Evolutionary conservation across 495 filamentous ascomycete species (phyloP), one percentile per base, ranked within the genome.

Genomic region (Daldinia childiae): DNA sequence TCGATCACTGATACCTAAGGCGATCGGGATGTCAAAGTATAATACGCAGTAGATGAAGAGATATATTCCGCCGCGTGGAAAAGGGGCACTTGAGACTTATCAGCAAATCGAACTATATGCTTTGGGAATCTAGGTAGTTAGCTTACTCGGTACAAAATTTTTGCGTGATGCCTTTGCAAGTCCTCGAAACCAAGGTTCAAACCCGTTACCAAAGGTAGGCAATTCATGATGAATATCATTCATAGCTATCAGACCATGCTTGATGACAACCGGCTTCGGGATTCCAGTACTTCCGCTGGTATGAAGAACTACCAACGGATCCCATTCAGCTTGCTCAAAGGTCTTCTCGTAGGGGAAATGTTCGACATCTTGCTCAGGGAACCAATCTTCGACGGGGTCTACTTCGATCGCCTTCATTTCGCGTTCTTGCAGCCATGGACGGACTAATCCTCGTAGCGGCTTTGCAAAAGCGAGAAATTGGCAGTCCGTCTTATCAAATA

Each of bases 251-350:
- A 82, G 83, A 26, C 84, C 87, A 6, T 88, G 80, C 2, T 76
- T 81, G 24, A 80, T 72, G 7, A 81, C 68, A 4, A 91, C 79
- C 1, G 85, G 85, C 73, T 89, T 90, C 0, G 88, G 84, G 12
- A 83, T 65, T 1, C 83, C 89, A 3, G 88, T 90, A 39, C 86
- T 87, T 17, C 89, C 89, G 17, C 87, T 89, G 6, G 88, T 90
- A 67, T 91, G 89, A 12, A 90, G 71, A 11, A 89, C 75, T 4
- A 84, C 32, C 1, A 81, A 64, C 0, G 81, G 82, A 1, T 87
- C 81, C 75, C 85, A 81, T 61, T 80, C 72, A 3, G 77, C 82
- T 62, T 83, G 69, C 24, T 85, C 83, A 30, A 81, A 86, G 0
- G 77, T 81, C 73, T 80, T 82, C 29, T 76, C 62, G 68, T 85